Base-by-base conservation (phyloP, 768 basidiomycete species). In the Termitomyces sp. region DNA sequence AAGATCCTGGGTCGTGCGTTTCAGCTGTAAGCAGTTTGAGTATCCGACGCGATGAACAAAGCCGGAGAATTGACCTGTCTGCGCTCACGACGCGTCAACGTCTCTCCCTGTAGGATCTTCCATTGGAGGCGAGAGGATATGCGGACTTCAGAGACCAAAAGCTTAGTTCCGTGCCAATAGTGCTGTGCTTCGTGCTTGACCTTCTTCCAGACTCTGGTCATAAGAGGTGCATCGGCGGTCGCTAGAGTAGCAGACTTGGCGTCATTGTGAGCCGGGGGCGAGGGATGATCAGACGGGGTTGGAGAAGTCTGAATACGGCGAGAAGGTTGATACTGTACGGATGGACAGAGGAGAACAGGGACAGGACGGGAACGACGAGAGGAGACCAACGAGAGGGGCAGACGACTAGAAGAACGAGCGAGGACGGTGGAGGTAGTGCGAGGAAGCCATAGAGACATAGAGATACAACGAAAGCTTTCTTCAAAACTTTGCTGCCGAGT, bases 151-250 rank as follows among this genome's bases (percentile, higher is more conserved):
- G 93, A 91, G 16, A 92, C 94, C 49, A 99, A 80, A 5, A 99
- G 84, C 69, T 97, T 97, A 1, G 92, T 82, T 12, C 97, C 96
- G 61, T 94, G 88, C 95, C 95, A 98, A 71, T 98, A 99, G 71
- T 99, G 96, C 58, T 84, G 82, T 0, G 88, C 94, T 72, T 98
- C 97, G 66, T 98, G 92, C 76, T 98, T 99, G 60, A 98, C 86
- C 64, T 86, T 90, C 64, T 88, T 89, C 96, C 96, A 98, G 7
- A 82, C 82, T 40, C 94, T 79, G 10, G 82, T 77, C 42, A 75
- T 58, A 3, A 91, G 69, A 13, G 81, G 78, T 20, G 64, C 68
- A 43, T 76, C 70, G 3, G 77, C 59, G 8, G 65, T 72, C 0
- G 77, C 71, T 10, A 83, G 83, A 8, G 78, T 78, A n/a, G 73